Evolutionary conservation across 495 filamentous ascomycete species (phyloP).

Genomic region (Saxophila tyrrhenica): DNA sequence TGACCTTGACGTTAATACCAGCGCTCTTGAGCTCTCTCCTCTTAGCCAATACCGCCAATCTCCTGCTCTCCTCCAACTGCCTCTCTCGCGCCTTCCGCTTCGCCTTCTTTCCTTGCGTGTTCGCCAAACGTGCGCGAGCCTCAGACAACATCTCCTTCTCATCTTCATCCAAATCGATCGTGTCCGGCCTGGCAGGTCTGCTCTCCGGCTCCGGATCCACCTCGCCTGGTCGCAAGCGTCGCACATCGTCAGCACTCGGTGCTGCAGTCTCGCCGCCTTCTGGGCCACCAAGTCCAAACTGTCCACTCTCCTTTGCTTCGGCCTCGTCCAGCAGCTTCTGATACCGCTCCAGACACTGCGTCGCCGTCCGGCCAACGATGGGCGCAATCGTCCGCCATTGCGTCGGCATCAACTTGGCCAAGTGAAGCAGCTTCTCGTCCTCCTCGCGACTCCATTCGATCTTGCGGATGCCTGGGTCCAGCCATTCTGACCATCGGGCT

Average conservation of each 20-base stretch:
- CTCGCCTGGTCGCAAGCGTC: slow-evolving; percentile 75
- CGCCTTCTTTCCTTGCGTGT: slow-evolving; percentile 97
- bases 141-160: slow-evolving; percentile 99
- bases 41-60: slow-evolving; percentile 85
- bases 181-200: slow-evolving; percentile 92
- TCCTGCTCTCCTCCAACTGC: slow-evolving; percentile 86
- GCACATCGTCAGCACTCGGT: slow-evolving; percentile 87
- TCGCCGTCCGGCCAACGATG: slow-evolving; percentile 90
- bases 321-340: slow-evolving; percentile 94
- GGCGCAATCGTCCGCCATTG: slow-evolving; percentile 98
- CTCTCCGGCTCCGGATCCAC: slow-evolving; percentile 93
- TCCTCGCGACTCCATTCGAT: slow-evolving; percentile 98
- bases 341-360: slow-evolving; percentile 92
- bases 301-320: slow-evolving; percentile 71
- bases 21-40: slow-evolving; percentile 92
- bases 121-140: slow-evolving; percentile 87
- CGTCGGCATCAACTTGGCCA: slow-evolving; percentile 97
- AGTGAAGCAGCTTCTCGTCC: slow-evolving; percentile 90
- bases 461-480: slow-evolving; percentile 93
- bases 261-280: slow-evolving; percentile 78
- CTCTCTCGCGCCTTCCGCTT: slow-evolving; percentile 94
- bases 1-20: slow-evolving; percentile 94
- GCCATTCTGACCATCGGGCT: slow-evolving; percentile 95
- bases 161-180: slow-evolving; percentile 95
- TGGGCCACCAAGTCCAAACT: slow-evolving; percentile 77